Evolutionary conservation across 1,284 basidiomycete genomes (phyloP).

Genomic region (Cryptococcus sp.): DNA sequence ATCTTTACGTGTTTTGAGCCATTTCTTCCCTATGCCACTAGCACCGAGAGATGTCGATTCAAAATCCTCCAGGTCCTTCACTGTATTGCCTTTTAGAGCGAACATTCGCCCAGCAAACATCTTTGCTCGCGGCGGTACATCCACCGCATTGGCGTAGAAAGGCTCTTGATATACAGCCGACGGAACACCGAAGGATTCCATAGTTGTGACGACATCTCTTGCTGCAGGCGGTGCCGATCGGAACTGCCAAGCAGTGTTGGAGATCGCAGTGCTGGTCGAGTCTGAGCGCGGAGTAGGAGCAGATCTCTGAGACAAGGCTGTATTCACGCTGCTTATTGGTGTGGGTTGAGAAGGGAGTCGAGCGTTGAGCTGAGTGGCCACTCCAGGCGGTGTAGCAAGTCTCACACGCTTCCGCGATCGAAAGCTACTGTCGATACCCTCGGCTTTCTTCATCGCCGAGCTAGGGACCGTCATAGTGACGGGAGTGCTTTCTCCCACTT

Average conservation of each 20-base stretch:
- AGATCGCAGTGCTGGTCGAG: conserved; percentile 22
- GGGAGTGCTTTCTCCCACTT: conserved; percentile 3
- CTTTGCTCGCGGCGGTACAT: conserved; percentile 68
- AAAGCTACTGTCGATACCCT: neutral
- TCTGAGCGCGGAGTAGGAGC: conserved; percentile 17
- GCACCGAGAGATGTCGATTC: conserved; percentile 10
- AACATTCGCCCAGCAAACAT: conserved; percentile 82
- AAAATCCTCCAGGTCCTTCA: conserved; percentile 49
- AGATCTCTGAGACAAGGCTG: conserved; percentile 11
- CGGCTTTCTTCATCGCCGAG: conserved; percentile 5
- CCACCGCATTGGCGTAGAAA: conserved; percentile 72
- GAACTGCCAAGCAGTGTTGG: conserved; percentile 58
- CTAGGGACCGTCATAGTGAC: conserved; percentile 3
- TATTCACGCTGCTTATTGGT: conserved; percentile 13
- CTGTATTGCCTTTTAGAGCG: conserved; percentile 59
- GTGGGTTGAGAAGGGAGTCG: conserved; percentile 14
- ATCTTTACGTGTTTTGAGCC: conserved; percentile 36
- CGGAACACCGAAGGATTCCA: conserved; percentile 62
- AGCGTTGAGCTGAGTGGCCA: conserved; percentile 12
- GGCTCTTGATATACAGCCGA: conserved; percentile 71
- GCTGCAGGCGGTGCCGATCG: conserved; percentile 59
- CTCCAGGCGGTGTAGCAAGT: conserved; percentile 20
- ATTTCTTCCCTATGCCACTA: conserved; percentile 13
- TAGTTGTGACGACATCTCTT: conserved; percentile 58
- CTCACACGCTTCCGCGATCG: conserved; percentile 27